Evolutionary conservation across 2,329 filamentous ascomycete genomes (phyloP).

Genomic region (Claviceps spartinae): DNA sequence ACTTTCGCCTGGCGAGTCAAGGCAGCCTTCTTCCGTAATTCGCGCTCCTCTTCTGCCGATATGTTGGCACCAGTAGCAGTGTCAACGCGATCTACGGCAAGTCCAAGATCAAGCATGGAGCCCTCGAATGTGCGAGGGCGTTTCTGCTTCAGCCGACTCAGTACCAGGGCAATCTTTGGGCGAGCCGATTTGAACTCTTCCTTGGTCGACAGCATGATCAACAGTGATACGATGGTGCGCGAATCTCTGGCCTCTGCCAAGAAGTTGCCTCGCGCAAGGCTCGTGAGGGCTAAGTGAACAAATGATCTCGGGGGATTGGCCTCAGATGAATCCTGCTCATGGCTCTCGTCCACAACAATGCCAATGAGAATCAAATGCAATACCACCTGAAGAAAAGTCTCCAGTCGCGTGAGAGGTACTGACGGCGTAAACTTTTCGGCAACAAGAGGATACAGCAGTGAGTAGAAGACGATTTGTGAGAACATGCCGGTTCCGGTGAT

Average conservation of each 20-base stretch:
- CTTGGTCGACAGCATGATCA: slow-evolving; percentile 48
- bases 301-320: slow-evolving; percentile 50
- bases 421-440: slow-evolving; percentile 54
- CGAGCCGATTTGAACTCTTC: slow-evolving; percentile 72
- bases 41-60: slow-evolving; percentile 57
- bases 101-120: slow-evolving; percentile 48
- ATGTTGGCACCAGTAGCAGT: slow-evolving; percentile 66
- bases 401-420: slow-evolving; percentile 70
- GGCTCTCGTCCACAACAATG: slow-evolving; percentile 63
- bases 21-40: slow-evolving; percentile 81
- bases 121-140: slow-evolving; percentile 58
- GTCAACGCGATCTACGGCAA: slow-evolving; percentile 66
- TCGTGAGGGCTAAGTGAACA: slow-evolving; percentile 54
- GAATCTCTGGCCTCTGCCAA: slow-evolving; percentile 40
- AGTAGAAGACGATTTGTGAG: slow-evolving; percentile 79
- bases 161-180: slow-evolving; percentile 68
- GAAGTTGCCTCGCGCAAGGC: slow-evolving; percentile 47
- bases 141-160: slow-evolving; percentile 76
- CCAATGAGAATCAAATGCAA: slow-evolving; percentile 79
- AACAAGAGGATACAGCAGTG: slow-evolving; percentile 66
- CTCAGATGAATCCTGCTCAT: slow-evolving; percentile 35
- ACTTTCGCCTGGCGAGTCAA: slow-evolving; percentile 80
- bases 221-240: slow-evolving; percentile 50
- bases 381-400: slow-evolving; percentile 84
- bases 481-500: slow-evolving; percentile 82